Percentiles rank a stretch among this genome's conserved stretches.
Evolutionary conservation across 805 yeast species (phyloP).

Genomic region (Candida lessepsii): DNA sequence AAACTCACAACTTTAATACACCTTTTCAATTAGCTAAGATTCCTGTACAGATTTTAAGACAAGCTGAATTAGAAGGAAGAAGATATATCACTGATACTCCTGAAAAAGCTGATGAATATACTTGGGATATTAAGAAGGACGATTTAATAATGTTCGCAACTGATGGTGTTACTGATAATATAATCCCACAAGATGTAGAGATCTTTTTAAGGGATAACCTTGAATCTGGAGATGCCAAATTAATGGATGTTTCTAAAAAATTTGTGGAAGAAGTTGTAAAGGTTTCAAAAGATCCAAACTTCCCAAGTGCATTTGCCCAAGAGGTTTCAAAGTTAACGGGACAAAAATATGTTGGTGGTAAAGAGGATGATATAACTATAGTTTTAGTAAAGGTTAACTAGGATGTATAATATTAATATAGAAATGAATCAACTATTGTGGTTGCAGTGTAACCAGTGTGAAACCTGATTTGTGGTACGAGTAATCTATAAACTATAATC

Average conservation of each 20-base stretch:
- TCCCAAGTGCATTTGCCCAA: constrained; percentile 84
- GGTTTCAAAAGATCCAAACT: constrained; percentile 68
- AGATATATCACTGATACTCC: constrained; percentile 74
- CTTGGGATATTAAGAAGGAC: constrained; percentile 61
- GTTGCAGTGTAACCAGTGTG: too few relatives aligned
- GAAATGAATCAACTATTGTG: background rate
- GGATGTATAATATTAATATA: constrained; percentile 5
- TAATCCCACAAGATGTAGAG: constrained; percentile 70
- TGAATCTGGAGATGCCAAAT: constrained; percentile 29
- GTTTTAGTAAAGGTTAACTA: constrained; percentile 63
- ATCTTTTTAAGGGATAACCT: constrained; percentile 59
- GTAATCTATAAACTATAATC: too few relatives aligned
- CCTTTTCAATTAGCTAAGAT: constrained; percentile 88
- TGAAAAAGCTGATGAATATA: constrained; percentile 60
- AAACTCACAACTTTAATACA: constrained; percentile 85
- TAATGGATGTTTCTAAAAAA: constrained; percentile 47
- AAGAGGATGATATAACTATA: constrained; percentile 91
- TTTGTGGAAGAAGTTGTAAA: constrained; percentile 67
- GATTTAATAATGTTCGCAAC: constrained; percentile 87
- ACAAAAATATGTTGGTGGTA: constrained; percentile 80
- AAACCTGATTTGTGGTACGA: too few relatives aligned
- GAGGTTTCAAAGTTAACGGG: constrained; percentile 65
- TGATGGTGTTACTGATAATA: constrained; percentile 91
- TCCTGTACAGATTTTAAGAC: constrained; percentile 57
- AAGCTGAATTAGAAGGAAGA: constrained; percentile 54